Base-by-base conservation (phyloP, 148 eudicot species). In the Linanthus parryae region DNA sequence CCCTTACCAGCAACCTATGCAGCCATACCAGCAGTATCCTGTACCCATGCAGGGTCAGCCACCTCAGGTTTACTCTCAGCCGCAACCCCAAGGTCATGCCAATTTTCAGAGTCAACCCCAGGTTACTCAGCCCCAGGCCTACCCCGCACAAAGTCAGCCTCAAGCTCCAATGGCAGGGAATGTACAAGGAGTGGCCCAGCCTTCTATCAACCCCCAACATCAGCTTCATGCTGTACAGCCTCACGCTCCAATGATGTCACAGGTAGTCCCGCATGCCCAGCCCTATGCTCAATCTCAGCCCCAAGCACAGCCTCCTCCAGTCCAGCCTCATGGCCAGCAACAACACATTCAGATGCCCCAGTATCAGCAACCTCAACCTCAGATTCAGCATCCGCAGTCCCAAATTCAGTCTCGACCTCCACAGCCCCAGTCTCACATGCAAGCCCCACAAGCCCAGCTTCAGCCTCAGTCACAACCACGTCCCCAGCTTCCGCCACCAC, bases 1-100 rank as follows among this genome's bases (percentile, higher is more conserved):
- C 52, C 82, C 87, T 0, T 71, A 79, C 56, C 83, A 73, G 44
- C 95, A 88, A 39, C 83, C 74, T 29, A 52, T 67, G 26, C 84
- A 79, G 44, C 84, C 67, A 35, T 71, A 70, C 50, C 84, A 69
- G 57, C 88, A 83, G 56, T 72, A 64, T 29, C 74, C 69, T n/a
- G 56, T 37, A 27, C 80, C 62, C 21, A 66, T 58, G 36, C 74
- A 56, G 13, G 73, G 63, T 40, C 84, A 70, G 52, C 77, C 69
- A 28, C 8, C 69, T 56, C 86, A 73, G 57, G 77, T 17, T 14
- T 48, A 70, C 10, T 1, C 64, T 11, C 70, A 73, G 52, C 62
- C 48, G 26, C 90, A 61, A 26, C 47, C 60, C 35, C 81, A 73
- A 45, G 34, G 64, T 0, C 83, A 64, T 40, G 19, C 44, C 15